Base-by-base conservation (phyloP, 495 filamentous ascomycete species). In the Xylaria sp. region DNA sequence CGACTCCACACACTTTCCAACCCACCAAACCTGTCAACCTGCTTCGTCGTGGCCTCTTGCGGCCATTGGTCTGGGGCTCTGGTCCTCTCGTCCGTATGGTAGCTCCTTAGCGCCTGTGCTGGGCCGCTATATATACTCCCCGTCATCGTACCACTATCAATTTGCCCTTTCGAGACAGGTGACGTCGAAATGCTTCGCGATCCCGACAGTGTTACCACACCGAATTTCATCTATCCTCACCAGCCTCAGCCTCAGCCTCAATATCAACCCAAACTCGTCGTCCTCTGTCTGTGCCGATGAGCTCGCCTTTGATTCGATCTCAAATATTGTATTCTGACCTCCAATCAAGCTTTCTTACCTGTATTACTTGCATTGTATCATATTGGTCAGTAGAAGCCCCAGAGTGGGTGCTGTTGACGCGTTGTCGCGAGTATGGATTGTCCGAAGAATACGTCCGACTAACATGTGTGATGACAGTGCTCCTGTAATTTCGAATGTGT, bases 341-440 rank as follows among this genome's bases (percentile, higher is more conserved):
- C 69, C 67, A 29, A 58, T 57, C 69, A 66, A 62, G 61, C 65
- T 67, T n/a, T 68, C 67, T 44, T 46, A 5, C 53, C 55, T 77
- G 70, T 77, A 75, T 71, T 74, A 71, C 74, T 71, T 77, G 73
- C 68, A 43, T 74, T 83, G 81, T 85, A 83, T 83, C 80, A 85
- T 85, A 85, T 83, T 85, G 82, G 83, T 85, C 80, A 84, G 83
- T 83, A 68, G 63, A 69, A 77, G 61, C 81, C 82, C 80, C 80
- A 81, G 29, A 71, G 75, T 67, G 64, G 31, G 62, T 41, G 57
- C 63, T 63, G 69, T 66, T 43, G 68, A 48, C 59, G 48, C 46
- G 37, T 70, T 50, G 29, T 58, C 21, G 61, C 37, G 44, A 50
- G 19, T 50, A 37, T 48, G 35, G 24, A 41, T 26, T 53, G 35